Evolutionary conservation across 805 yeast genomes (phyloP).

Genomic region (Candida boleticola): DNA sequence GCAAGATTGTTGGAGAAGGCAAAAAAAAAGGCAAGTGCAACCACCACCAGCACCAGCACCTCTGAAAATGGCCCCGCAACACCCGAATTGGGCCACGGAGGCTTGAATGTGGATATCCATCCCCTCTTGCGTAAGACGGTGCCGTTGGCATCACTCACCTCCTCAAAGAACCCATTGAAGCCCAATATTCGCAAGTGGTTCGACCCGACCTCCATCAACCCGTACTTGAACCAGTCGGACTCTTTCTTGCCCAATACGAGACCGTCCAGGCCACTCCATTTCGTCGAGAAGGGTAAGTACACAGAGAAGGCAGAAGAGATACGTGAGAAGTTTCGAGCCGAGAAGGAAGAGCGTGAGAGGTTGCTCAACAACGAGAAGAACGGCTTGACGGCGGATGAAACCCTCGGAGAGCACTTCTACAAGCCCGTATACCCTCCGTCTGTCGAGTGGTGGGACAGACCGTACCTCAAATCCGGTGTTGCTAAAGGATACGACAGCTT

Average conservation of each 20-base stretch:
- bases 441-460: conserved; percentile 89
- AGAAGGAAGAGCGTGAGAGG: conserved; percentile 18
- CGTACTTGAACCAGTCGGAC: conserved; percentile 31
- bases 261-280: conserved; percentile 27
- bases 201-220: conserved; percentile 36
- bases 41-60: background rate
- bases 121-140: conserved; percentile 34
- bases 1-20: conserved; percentile 7
- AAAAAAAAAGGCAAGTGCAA: conserved; percentile 3
- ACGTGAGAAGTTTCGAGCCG: conserved; percentile 39
- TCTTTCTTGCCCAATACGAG: conserved; percentile 3
- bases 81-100: conserved; percentile 16
- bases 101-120: conserved; percentile 34
- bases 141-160: conserved; percentile 23
- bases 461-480: conserved; percentile 38
- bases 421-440: conserved; percentile 52
- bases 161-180: conserved; percentile 29
- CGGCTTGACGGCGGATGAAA: conserved; percentile 51
- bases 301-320: conserved; percentile 51
- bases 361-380: conserved; percentile 21
- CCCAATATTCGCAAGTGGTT: conserved; percentile 24
- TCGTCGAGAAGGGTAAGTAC: conserved; percentile 65
- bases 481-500: conserved; percentile 36
- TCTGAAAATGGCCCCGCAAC: background rate
- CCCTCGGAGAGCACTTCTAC: conserved; percentile 56